Percentiles rank a stretch among this genome's conserved stretches.
phyloP scores from a whole-genome alignment of 352 stramenopile species.

The Phytopythium sindhum region DNA sequence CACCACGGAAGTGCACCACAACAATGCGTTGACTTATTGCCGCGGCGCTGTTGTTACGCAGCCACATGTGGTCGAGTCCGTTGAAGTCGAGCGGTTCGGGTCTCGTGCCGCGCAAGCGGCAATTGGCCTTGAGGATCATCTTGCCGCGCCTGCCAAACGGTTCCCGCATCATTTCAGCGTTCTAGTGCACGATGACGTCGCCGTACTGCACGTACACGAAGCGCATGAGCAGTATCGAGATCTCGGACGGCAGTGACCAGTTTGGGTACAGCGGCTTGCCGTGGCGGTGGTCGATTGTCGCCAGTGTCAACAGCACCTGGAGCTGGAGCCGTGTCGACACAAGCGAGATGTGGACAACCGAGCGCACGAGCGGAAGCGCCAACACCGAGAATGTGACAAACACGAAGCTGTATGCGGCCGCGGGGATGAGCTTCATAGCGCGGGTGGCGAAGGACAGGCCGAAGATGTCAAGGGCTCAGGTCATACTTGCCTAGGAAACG shows the following conservation, averaged over 20 bases:
- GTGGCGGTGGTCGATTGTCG: slow-evolving; percentile 9
- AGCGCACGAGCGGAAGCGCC: slow-evolving; percentile 17
- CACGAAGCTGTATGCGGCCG: slow-evolving; percentile 4
- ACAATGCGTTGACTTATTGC: slow-evolving; percentile 21
- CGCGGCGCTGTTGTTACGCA: slow-evolving; percentile 12
- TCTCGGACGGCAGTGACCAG: slow-evolving; percentile 35
- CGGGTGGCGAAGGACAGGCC: neutral
- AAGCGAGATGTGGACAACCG: slow-evolving; percentile 16
- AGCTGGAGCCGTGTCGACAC: slow-evolving; percentile 22
- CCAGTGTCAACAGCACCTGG: slow-evolving; percentile 16
- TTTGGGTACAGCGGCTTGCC: slow-evolving; percentile 26
- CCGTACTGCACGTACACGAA: slow-evolving; percentile 28
- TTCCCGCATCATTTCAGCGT: slow-evolving; percentile 22
- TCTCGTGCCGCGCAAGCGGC: slow-evolving; percentile 12
- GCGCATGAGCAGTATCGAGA: slow-evolving; percentile 27
- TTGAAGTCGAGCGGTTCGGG: slow-evolving; percentile 22
- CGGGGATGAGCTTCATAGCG: neutral
- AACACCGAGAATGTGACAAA: slow-evolving; percentile 16
- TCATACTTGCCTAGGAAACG: neutral
- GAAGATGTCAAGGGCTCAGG: neutral
- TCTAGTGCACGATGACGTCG: slow-evolving; percentile 18
- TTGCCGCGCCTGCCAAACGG: slow-evolving; percentile 20
- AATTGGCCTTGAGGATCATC: slow-evolving; percentile 19
- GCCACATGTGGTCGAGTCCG: slow-evolving; percentile 36
- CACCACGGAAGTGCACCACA: slow-evolving; percentile 40